Evolutionary conservation across 768 basidiomycete species (phyloP).

Genomic region (Rhodocollybia butyracea): DNA sequence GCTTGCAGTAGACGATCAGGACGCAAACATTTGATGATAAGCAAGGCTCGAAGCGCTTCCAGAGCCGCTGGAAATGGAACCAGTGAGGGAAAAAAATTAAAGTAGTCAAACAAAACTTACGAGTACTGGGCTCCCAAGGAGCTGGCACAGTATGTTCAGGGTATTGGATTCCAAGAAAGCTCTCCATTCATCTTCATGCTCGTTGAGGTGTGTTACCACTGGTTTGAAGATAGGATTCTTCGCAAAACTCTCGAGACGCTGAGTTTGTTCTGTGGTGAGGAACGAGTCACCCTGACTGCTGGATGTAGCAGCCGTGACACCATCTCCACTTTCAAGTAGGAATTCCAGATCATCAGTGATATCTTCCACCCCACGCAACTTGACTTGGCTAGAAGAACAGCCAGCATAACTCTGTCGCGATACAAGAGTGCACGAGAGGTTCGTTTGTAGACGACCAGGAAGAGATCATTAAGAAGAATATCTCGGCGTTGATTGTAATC

Average conservation of each 20-base stretch:
- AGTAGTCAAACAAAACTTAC: slow-evolving; percentile 43
- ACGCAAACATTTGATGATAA: slow-evolving; percentile 87
- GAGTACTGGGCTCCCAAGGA: slow-evolving; percentile 74
- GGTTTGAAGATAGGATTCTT: slow-evolving; percentile 76
- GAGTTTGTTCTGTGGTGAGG: slow-evolving; percentile 64
- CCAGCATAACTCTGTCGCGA: slow-evolving; percentile 87
- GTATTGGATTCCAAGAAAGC: slow-evolving; percentile 62
- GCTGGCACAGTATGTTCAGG: slow-evolving; percentile 73
- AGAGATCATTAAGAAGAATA: slow-evolving; percentile 84
- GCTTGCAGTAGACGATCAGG: slow-evolving; percentile 90
- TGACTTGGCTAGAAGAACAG: slow-evolving; percentile 89
- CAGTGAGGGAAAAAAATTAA: slow-evolving; percentile 11
- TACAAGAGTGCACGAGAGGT: slow-evolving; percentile 90
- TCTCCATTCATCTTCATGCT: slow-evolving; percentile 66
- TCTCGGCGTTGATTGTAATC: slow-evolving; percentile 73
- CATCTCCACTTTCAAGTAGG: slow-evolving; percentile 85
- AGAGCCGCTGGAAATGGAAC: slow-evolving; percentile 49
- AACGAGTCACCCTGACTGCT: slow-evolving; percentile 40
- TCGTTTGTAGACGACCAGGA: slow-evolving; percentile 82
- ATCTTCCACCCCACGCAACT: slow-evolving; percentile 75
- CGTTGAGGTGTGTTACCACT: slow-evolving; percentile 58
- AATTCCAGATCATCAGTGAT: slow-evolving; percentile 86
- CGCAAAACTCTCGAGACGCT: slow-evolving; percentile 67
- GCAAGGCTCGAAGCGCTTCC: slow-evolving; percentile 69
- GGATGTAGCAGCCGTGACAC: slow-evolving; percentile 36